Base-by-base conservation (phyloP, 805 yeast genomes). In the Clavispora vitiphila region DNA sequence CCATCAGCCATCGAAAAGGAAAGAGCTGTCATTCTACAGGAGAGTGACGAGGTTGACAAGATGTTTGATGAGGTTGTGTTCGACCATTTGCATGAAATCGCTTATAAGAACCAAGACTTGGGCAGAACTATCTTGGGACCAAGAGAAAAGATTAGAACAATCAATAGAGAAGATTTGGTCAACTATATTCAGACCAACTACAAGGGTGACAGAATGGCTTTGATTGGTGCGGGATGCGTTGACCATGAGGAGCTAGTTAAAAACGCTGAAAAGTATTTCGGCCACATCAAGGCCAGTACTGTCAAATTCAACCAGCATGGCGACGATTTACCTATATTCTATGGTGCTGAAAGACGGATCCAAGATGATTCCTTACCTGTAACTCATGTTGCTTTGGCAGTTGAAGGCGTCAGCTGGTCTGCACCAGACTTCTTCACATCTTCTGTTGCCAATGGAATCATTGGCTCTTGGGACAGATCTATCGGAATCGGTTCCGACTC, bases 341-440 rank as follows among this genome's bases (percentile, higher is more conserved):
- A 80, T 48, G 91, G 95, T 34, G 91, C 89, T 43, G 97, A 93
- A 64, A 80, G 85, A 44, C 81, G 89, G 55, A 76, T 89, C 43
- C 82, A 83, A 53, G 96, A 93, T 54, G 79, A 79, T 48, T 71
- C 93, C 1, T 67, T 93, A 56, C 96, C 96, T 24, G 81, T 80
- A 7, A 89, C 97, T 1, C 95, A 93, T 65, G 78, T 90, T 41
- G 99, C 96, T 4, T 68, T 93, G 40, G 93, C 96, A 10, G 83
- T 93, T n/a, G 98, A 93, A 71, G 98, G 99, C 54, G 96, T 90
- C 19, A 83, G 96, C 29, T 93, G 99, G 99, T 83, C 86, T 27
- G 87, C 93, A 2, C 88, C 95, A 9, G 97, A 93, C 62, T 93
- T 90, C 67, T 90, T 89, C 71, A 84, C 95, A 15, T 96, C 96